Conservation (phyloP, 2,329 filamentous ascomycete species). For the Fusarium nanum region DNA sequence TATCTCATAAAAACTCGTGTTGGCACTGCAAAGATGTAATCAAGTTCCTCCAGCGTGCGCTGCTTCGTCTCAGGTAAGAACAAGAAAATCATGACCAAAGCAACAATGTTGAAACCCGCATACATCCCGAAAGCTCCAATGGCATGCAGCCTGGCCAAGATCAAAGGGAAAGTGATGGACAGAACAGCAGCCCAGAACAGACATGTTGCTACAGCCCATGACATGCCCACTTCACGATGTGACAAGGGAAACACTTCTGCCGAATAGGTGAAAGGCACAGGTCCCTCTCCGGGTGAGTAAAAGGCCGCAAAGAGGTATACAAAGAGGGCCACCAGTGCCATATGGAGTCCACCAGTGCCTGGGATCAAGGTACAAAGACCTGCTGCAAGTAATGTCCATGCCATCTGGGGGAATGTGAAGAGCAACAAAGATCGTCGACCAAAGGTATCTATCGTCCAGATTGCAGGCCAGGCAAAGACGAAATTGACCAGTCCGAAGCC, state of each 20-base stretch:
- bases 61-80: constrained; percentile 71
- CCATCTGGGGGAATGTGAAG: constrained; percentile 58
- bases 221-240: constrained; percentile 78
- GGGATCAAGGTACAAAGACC: constrained; percentile 65
- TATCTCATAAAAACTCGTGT: constrained; percentile 68
- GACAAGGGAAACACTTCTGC: constrained; percentile 78
- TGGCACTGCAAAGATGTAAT: constrained; percentile 71
- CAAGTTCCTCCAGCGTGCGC: constrained; percentile 65
- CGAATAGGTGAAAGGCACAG: constrained; percentile 75
- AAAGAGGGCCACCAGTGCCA: constrained; percentile 65
- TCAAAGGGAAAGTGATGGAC: constrained; percentile 71
- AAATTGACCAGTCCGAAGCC: constrained; percentile 70
- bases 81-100: constrained; percentile 67
- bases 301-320: constrained; percentile 66
- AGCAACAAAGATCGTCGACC: constrained; percentile 63
- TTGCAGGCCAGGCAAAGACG: constrained; percentile 67
- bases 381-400: constrained; percentile 55
- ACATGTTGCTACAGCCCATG: constrained; percentile 74
- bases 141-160: constrained; percentile 59
- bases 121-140: constrained; percentile 67
- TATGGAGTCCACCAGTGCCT: constrained; percentile 47
- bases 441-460: constrained; percentile 70
- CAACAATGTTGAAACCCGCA: constrained; percentile 65
- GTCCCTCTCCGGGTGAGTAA: constrained; percentile 68
- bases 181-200: constrained; percentile 70